These are phyloP conservation scores for Clavulina sp. DNA, from an alignment of 768 basidiomycete species.

Conservation along the genomic window DNA sequence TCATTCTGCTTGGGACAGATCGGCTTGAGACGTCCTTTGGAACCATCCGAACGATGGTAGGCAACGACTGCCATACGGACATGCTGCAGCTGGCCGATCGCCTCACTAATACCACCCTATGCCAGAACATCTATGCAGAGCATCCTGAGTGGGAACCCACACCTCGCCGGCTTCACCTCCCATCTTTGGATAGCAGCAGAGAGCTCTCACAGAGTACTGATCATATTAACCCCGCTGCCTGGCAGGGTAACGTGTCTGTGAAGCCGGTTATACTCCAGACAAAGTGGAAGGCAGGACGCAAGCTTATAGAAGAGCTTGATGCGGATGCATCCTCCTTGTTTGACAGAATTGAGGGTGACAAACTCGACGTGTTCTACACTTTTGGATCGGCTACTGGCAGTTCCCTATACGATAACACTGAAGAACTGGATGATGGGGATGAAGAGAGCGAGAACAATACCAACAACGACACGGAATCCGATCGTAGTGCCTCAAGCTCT, in stretches of 20 bases:
- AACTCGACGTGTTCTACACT: background rate
- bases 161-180: conserved; percentile 21
- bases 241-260: background rate
- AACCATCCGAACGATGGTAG: conserved; percentile 14
- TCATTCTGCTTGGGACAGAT: conserved; percentile 25
- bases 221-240: conserved; percentile 1
- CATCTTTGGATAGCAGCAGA: conserved; percentile 8
- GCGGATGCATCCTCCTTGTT: background rate
- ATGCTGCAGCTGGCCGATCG: conserved; percentile 16
- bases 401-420: background rate
- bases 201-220: background rate
- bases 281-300: conserved; percentile 17
- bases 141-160: conserved; percentile 25
- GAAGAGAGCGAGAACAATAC: background rate
- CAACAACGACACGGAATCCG: background rate
- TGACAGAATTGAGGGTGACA: background rate
- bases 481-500: background rate
- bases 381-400: background rate
- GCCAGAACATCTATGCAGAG: conserved; percentile 21
- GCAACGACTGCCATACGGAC: conserved; percentile 12
- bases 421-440: background rate
- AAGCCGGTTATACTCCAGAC: background rate
- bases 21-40: conserved; percentile 18
- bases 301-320: background rate
- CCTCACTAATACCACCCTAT: conserved; percentile 19